Percentiles rank a stretch among this genome's conserved stretches.
phyloP scores from a whole-genome alignment of 1,139 yeast genomes.

The Geotrichum bryndzae region DNA sequence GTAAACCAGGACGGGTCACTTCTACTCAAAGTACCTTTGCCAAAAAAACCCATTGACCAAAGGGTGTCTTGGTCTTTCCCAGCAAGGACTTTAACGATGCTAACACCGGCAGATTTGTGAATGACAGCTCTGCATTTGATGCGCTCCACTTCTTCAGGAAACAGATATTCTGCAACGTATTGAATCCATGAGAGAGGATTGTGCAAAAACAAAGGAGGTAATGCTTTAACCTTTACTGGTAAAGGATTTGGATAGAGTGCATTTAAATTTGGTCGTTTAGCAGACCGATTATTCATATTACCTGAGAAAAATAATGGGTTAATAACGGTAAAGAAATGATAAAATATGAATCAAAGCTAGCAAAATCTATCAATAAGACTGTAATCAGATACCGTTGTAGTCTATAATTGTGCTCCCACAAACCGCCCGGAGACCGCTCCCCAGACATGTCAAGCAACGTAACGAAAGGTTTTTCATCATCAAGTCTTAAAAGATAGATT shows the following conservation, averaged over 20 bases:
- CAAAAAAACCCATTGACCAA: constrained; percentile 89
- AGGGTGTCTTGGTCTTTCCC: constrained; percentile 48
- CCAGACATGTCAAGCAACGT: constrained; percentile 20
- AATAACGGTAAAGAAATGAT: neutral
- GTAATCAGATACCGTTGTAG: constrained; percentile 99
- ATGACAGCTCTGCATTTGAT: constrained; percentile 13
- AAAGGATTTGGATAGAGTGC: constrained; percentile 39
- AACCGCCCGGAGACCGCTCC: constrained; percentile 29
- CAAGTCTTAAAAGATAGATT: neutral
- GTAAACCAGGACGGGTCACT: constrained; percentile 87
- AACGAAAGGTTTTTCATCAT: constrained; percentile 25
- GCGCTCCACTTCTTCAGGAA: constrained; percentile 10
- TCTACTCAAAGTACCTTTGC: constrained; percentile 83
- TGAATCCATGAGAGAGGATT: constrained; percentile 35
- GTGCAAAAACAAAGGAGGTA: constrained; percentile 37
- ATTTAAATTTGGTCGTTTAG: constrained; percentile 31
- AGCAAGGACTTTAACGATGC: constrained; percentile 40
- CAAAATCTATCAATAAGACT: neutral
- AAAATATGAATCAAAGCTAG: neutral
- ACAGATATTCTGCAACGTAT: constrained; percentile 32
- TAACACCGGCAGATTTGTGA: constrained; percentile 27
- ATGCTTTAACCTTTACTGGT: constrained; percentile 43
- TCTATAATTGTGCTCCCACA: constrained; percentile 48
- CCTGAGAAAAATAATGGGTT: constrained; percentile 2
- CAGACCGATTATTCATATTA: constrained; percentile 13